Base-by-base conservation (phyloP, 805 yeast genomes). In the Ogataea pilisensis region DNA sequence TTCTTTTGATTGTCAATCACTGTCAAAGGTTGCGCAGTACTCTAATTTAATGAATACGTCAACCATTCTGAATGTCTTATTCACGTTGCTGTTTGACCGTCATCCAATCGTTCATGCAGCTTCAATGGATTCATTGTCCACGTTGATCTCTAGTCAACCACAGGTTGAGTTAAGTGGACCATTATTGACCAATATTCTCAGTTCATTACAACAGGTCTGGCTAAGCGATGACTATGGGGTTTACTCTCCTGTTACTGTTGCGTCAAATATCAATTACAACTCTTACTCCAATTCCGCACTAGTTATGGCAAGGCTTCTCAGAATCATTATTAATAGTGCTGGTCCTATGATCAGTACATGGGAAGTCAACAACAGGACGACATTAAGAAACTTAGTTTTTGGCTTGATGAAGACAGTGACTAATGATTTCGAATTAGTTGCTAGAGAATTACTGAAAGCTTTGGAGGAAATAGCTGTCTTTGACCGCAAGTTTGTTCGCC, bases 21-120 rank as follows among this genome's bases (percentile, higher is more conserved):
- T 84, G 24, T 47, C 63, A 2, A 48, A 50, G 19, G 50, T 63
- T 26, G 52, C 57, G 1, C 49, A 55, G 34, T 53, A 47, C 41
- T 50, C 63, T 8, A 46, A 45, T 27, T 38, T 56, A 19, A 39
- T 47, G 19, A 55, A 79, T 8, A 59, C 73, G 3, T 68, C 69
- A 25, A 55, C 74, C 4, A 73, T 82, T 3, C 67, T 73, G 42
- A 79, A 78, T 27, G 78, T 87, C 4, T 54, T 80, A 2, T 60
- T 72, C 29, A 80, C 85, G 13, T 67, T 91, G 22, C 59, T 81
- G 4, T 65, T 65, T 17, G 98, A 91, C 60, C 90, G 96, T 0
- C 91, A 90, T 56, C 96, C 96, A 0, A 65, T 77, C 1, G 89
- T 93, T 14, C 90, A 86, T 56, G 72, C 76, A 40, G 82, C 89